phyloP scores from a whole-genome alignment of 257 asterid species.

The Lycium ferocissimum region DNA sequence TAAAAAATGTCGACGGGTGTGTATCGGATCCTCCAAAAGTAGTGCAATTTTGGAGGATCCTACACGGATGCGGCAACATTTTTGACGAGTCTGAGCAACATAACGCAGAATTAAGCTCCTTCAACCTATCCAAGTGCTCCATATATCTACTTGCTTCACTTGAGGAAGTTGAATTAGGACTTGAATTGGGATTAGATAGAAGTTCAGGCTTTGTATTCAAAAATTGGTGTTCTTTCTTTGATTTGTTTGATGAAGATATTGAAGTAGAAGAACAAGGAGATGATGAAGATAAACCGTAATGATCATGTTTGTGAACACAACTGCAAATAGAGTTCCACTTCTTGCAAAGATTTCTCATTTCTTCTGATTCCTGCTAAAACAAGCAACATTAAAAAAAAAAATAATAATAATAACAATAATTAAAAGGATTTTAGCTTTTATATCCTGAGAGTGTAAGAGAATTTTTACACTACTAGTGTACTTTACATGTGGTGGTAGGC shows the following conservation, averaged over 20 bases:
- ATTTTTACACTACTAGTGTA: neutral
- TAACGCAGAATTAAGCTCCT: constrained; percentile 43
- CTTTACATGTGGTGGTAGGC: too few species aligned
- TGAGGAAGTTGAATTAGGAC: constrained; percentile 95
- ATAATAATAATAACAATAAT: constrained; percentile 8
- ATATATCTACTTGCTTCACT: constrained; percentile 73
- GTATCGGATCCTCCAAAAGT: too few species aligned
- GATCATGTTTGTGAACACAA: constrained; percentile 52
- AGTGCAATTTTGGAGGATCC: neutral
- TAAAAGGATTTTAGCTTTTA: too few species aligned
- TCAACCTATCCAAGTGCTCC: constrained; percentile 44
- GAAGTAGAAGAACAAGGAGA: constrained; percentile 81
- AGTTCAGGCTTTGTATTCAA: constrained; percentile 64
- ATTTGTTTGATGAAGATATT: constrained; percentile 51
- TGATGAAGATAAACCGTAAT: constrained; percentile 51
- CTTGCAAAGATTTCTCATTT: constrained; percentile 47
- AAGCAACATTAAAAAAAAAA: neutral
- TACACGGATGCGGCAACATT: neutral
- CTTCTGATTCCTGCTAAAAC: constrained; percentile 45
- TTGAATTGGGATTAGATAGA: constrained; percentile 83
- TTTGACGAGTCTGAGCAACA: neutral
- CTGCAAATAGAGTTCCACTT: constrained; percentile 70
- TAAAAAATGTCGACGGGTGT: neutral
- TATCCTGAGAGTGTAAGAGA: too few species aligned
- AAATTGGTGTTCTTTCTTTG: constrained; percentile 49